Evolutionary conservation across 768 basidiomycete genomes (phyloP).

Genomic region (Tubosaeta brunneosetosa): DNA sequence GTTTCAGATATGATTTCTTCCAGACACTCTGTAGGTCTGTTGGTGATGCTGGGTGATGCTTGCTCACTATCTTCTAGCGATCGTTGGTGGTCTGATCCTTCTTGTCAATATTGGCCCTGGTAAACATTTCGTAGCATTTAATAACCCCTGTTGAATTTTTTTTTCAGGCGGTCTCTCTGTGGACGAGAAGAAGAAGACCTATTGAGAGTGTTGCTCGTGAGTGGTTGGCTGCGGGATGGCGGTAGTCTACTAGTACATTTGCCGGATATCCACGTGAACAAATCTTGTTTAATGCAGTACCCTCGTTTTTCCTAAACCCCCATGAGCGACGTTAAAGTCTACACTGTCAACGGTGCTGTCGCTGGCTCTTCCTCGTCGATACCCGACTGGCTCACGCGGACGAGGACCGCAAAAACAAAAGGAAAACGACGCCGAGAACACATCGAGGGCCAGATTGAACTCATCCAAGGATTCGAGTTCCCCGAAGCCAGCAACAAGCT

Average conservation of each 20-base stretch:
- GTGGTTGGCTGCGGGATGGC: neutral
- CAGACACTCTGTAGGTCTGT: slow-evolving; percentile 73
- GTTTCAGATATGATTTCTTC: slow-evolving; percentile 92
- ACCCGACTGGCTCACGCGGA: slow-evolving; percentile 89
- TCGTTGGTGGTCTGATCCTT: slow-evolving; percentile 95
- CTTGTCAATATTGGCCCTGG: slow-evolving; percentile 98
- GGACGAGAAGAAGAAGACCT: slow-evolving; percentile 99
- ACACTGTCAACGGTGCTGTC: slow-evolving; percentile 92
- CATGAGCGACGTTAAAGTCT: slow-evolving; percentile 65
- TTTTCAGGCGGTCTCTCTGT: slow-evolving; percentile 83
- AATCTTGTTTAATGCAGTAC: slow-evolving; percentile 12
- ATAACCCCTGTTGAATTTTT: neutral
- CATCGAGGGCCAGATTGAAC: slow-evolving; percentile 79
- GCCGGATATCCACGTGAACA: slow-evolving; percentile 9
- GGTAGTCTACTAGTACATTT: slow-evolving; percentile 18
- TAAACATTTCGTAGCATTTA: slow-evolving; percentile 27
- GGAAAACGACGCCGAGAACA: slow-evolving; percentile 69
- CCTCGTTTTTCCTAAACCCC: neutral
- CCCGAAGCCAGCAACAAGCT: slow-evolving; percentile 93
- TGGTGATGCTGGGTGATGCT: neutral
- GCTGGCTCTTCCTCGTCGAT: slow-evolving; percentile 84
- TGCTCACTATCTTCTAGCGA: slow-evolving; percentile 43
- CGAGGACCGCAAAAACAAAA: slow-evolving; percentile 51
- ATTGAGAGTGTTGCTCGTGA: slow-evolving; percentile 31
- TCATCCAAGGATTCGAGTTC: slow-evolving; percentile 95